These are phyloP conservation scores for Chlamydomonas urium DNA, from an alignment of 139 green algal species.

Conservation along the genomic window DNA sequence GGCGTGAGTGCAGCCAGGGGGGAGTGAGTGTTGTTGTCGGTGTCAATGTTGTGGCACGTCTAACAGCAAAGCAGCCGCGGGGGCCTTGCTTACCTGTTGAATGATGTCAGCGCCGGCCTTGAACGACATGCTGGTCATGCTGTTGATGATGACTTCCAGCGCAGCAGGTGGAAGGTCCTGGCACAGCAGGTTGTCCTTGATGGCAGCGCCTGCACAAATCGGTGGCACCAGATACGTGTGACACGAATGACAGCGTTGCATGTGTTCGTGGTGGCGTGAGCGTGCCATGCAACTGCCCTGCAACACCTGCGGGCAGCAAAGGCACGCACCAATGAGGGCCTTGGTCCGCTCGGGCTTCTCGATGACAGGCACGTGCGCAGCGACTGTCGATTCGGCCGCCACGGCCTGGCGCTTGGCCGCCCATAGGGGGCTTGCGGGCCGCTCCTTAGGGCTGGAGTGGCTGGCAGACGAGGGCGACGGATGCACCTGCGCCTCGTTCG, in stretches of 20 bases:
- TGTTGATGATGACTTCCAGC: slow-evolving; percentile 69
- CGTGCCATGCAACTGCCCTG: too few species aligned
- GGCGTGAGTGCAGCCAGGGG: too few species aligned
- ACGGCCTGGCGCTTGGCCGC: slow-evolving; percentile 2
- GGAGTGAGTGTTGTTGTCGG: too few species aligned
- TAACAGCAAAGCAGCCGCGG: too few species aligned
- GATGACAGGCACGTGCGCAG: background rate
- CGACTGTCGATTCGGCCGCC: background rate
- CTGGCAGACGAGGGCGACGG: background rate
- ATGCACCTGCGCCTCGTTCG: background rate
- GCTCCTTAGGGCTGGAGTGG: background rate
- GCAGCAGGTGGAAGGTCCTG: slow-evolving; percentile 54
- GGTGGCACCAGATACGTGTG: background rate
- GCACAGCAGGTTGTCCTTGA: slow-evolving; percentile 74
- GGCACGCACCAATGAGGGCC: background rate
- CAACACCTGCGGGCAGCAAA: too few species aligned
- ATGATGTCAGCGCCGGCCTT: slow-evolving; percentile 66
- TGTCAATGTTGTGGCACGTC: too few species aligned
- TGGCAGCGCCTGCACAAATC: slow-evolving; percentile 45
- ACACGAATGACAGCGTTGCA: too few species aligned
- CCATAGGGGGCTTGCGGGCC: background rate
- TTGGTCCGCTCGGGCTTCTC: background rate
- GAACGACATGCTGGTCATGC: slow-evolving; percentile 58
- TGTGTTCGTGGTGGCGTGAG: too few species aligned
- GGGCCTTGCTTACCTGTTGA: slow-evolving; percentile 38